Conservation (phyloP, 352 stramenopile species). For the Pythium scleroteichum region DNA sequence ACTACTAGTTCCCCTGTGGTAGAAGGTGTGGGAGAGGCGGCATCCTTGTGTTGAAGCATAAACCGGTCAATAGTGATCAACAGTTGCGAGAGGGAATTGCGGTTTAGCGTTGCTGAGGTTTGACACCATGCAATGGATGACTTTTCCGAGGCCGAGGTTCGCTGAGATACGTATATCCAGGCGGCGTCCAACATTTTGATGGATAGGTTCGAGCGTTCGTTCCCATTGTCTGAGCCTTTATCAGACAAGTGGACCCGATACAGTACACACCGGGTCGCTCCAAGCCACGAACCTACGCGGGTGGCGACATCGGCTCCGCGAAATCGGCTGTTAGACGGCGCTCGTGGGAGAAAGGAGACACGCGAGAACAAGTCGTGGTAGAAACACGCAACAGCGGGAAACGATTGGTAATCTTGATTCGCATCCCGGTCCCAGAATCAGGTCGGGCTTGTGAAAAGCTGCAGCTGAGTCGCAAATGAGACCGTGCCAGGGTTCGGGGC, state of each 20-base stretch:
- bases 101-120: background rate
- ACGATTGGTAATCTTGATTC: background rate
- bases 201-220: too few species aligned
- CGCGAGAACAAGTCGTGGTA: conserved; percentile 3
- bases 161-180: too few species aligned
- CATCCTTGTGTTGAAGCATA: background rate
- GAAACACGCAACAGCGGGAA: conserved; percentile 8
- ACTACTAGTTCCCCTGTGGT: background rate
- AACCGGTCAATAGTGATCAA: background rate
- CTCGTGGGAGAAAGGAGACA: background rate
- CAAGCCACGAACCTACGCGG: too few species aligned
- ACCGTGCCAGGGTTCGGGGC: background rate
- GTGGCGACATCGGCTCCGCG: conserved; percentile 12
- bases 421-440: background rate
- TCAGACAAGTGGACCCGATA: background rate
- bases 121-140: too few species aligned
- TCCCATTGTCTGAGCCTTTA: too few species aligned
- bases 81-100: background rate
- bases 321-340: background rate
- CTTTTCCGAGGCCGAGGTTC: too few species aligned
- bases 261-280: background rate
- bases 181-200: too few species aligned
- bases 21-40: background rate
- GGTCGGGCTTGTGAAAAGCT: conserved; percentile 10
- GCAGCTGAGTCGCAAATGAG: conserved; percentile 17